phyloP scores from a whole-genome alignment of 495 filamentous ascomycete species.

The Pyrenula massariospora region DNA sequence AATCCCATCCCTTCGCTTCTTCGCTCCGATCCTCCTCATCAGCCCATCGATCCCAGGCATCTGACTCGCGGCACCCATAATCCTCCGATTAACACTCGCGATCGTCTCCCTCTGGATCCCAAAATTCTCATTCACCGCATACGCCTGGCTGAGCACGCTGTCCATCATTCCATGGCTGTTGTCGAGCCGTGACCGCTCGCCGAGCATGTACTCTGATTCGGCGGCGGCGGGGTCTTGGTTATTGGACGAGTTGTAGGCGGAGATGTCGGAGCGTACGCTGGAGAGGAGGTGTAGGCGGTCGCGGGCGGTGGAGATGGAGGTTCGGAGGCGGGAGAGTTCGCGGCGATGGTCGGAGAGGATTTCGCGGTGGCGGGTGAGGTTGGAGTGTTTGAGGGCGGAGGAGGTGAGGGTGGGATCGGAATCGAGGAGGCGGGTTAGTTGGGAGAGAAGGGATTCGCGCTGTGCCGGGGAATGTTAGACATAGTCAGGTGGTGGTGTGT shows the following conservation, averaged over 20 bases:
- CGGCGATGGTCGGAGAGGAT: constrained; percentile 77
- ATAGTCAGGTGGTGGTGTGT: background rate
- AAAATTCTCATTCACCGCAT: constrained; percentile 92
- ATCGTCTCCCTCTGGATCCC: constrained; percentile 75
- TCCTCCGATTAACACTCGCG: constrained; percentile 74
- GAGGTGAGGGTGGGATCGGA: constrained; percentile 82
- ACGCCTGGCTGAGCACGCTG: constrained; percentile 87
- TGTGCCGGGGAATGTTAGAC: constrained; percentile 21
- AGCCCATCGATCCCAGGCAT: constrained; percentile 89
- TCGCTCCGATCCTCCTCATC: constrained; percentile 86
- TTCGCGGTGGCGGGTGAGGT: constrained; percentile 84
- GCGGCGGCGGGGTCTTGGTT: constrained; percentile 55
- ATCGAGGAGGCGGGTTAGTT: constrained; percentile 83
- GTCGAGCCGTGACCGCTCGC: constrained; percentile 76
- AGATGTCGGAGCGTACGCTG: constrained; percentile 84
- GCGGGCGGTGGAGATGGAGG: constrained; percentile 58
- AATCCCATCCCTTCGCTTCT: constrained; percentile 90
- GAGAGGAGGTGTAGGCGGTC: constrained; percentile 84
- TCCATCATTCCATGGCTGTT: constrained; percentile 79
- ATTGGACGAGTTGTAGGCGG: constrained; percentile 60
- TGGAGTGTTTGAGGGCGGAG: constrained; percentile 88
- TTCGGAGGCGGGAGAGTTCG: constrained; percentile 63
- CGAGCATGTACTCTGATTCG: constrained; percentile 94
- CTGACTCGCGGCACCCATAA: constrained; percentile 76
- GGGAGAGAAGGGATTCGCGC: constrained; percentile 71